phyloP scores from a whole-genome alignment of 2,329 filamentous ascomycete species.

The Ophiostoma pallidulum region DNA sequence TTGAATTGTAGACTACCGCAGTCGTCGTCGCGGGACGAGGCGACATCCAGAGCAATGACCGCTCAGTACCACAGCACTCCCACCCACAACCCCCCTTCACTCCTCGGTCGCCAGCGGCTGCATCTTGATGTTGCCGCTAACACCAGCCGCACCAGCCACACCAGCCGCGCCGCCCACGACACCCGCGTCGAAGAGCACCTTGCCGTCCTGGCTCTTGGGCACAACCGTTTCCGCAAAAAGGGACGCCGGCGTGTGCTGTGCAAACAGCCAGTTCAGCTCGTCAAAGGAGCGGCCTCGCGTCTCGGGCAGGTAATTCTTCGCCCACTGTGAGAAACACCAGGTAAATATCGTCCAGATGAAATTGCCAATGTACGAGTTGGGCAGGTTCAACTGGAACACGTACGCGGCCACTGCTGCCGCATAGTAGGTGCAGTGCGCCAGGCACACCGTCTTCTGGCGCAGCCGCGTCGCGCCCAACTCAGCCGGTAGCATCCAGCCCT shows the following conservation, averaged over 20 bases:
- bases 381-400: slow-evolving; percentile 24
- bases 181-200: too few relatives aligned
- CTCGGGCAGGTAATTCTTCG: slow-evolving; percentile 44
- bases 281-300: slow-evolving; percentile 37
- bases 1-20: too few relatives aligned
- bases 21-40: too few relatives aligned
- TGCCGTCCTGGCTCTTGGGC: too few relatives aligned
- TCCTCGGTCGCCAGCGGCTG: too few relatives aligned
- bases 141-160: too few relatives aligned
- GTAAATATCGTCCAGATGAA: slow-evolving; percentile 35
- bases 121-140: too few relatives aligned
- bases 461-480: slow-evolving; percentile 27
- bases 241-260: slow-evolving; percentile 32
- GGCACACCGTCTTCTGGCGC: slow-evolving; percentile 25
- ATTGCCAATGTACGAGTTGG: slow-evolving; percentile 36
- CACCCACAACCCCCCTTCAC: too few relatives aligned
- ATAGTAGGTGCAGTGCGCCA: slow-evolving; percentile 25
- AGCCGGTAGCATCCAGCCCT: slow-evolving; percentile 26
- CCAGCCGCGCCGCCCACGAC: too few relatives aligned
- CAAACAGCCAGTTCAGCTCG: slow-evolving; percentile 48
- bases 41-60: too few relatives aligned
- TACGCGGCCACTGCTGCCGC: slow-evolving; percentile 20
- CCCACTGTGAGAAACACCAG: slow-evolving; percentile 39
- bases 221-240: slow-evolving; percentile 13
- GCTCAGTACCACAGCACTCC: too few relatives aligned